phyloP scores from a whole-genome alignment of 768 basidiomycete genomes.

The Termitomyces sp. region DNA sequence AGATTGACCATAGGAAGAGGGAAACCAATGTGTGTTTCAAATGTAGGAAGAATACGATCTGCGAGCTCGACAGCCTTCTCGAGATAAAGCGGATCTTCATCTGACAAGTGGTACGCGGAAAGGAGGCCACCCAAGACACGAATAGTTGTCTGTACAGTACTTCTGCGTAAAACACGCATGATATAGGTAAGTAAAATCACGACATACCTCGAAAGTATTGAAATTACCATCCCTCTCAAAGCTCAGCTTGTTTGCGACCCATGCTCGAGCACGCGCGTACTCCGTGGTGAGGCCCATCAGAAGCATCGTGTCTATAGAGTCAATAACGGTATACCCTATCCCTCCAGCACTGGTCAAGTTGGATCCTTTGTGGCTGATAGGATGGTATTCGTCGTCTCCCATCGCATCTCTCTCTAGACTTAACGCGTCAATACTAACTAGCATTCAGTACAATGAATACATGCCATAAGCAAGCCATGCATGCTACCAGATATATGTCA shows the following conservation, averaged over 20 bases:
- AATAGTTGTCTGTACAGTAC: conserved; percentile 69
- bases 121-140: conserved; percentile 88
- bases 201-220: conserved; percentile 85
- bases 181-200: neutral
- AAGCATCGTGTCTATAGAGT: conserved; percentile 83
- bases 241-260: conserved; percentile 63
- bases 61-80: conserved; percentile 78
- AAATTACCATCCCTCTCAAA: conserved; percentile 77
- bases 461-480: conserved; percentile 85
- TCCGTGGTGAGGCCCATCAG: conserved; percentile 81
- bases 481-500: conserved; percentile 41
- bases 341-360: conserved; percentile 78
- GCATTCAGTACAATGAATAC: neutral
- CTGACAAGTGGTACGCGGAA: conserved; percentile 77
- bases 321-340: conserved; percentile 86
- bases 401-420: conserved; percentile 77
- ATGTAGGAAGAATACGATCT: conserved; percentile 78
- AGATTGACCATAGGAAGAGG: conserved; percentile 82
- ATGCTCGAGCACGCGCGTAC: conserved; percentile 68
- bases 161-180: neutral
- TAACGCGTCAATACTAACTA: conserved; percentile 6
- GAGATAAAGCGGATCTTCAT: conserved; percentile 61
- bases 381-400: conserved; percentile 91
- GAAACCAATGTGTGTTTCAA: conserved; percentile 76
- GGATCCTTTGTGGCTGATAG: conserved; percentile 64